These are phyloP conservation scores for Fraxinus ornus DNA, from an alignment of 305 asterid species.

Conservation along the genomic window DNA sequence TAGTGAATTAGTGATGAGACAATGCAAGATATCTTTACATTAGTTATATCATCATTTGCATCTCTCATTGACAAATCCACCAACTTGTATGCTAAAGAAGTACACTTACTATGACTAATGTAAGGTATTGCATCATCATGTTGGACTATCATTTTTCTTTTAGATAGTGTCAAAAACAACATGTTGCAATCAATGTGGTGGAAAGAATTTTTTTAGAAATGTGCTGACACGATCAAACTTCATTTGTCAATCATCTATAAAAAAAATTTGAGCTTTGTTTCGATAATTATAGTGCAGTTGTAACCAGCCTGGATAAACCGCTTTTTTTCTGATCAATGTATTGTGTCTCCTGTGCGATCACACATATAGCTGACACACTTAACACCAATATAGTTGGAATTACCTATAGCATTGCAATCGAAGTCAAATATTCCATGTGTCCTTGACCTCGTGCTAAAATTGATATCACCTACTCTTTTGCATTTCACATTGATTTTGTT, in stretches of 20 bases:
- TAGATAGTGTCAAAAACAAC: too few species aligned
- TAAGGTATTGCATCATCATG: background rate
- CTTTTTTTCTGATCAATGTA: background rate
- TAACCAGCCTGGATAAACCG: background rate
- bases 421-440: background rate
- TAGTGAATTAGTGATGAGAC: too few species aligned
- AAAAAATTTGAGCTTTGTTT: too few species aligned
- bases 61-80: background rate
- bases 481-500: background rate
- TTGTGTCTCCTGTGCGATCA: background rate
- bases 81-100: background rate
- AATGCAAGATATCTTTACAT: background rate
- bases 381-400: background rate
- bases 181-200: too few species aligned
- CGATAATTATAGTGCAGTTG: background rate
- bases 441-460: background rate
- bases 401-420: background rate
- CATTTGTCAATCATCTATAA: background rate
- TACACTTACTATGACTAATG: background rate
- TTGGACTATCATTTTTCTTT: too few species aligned
- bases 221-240: background rate
- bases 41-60: background rate
- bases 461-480: too few species aligned
- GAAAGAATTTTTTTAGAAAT: too few species aligned
- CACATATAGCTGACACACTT: background rate